Conservation (phyloP, 2,329 filamentous ascomycete genomes). For the Epichloe festucae region DNA sequence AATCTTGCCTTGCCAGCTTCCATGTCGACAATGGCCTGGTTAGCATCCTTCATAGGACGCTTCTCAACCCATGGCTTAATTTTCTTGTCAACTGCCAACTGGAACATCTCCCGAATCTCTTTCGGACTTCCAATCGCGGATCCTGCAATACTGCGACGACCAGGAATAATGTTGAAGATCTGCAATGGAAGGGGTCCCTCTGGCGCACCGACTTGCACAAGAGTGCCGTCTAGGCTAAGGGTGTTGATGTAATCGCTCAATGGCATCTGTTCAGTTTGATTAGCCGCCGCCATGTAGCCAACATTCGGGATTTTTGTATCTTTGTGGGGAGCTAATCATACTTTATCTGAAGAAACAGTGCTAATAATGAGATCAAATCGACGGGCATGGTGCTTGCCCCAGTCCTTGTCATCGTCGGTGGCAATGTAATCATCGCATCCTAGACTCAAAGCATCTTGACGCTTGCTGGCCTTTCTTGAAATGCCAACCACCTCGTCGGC, state of each 20-base stretch:
- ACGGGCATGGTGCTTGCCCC: constrained; percentile 37
- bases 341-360: constrained; percentile 33
- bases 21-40: constrained; percentile 43
- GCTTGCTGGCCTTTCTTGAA: constrained; percentile 39
- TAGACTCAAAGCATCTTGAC: constrained; percentile 40
- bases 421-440: constrained; percentile 40
- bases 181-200: constrained; percentile 9
- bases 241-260: constrained; percentile 46
- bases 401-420: constrained; percentile 36
- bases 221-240: constrained; percentile 43
- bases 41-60: constrained; percentile 41
- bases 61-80: constrained; percentile 44
- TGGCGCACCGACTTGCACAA: constrained; percentile 47
- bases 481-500: constrained; percentile 50
- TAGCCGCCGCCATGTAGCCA: neutral
- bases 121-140: constrained; percentile 32
- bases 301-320: neutral
- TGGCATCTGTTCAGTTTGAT: constrained; percentile 33
- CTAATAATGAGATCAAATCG: constrained; percentile 46
- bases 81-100: constrained; percentile 40
- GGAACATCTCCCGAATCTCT: constrained; percentile 48
- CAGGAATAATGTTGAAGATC: constrained; percentile 38
- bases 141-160: constrained; percentile 36
- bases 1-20: constrained; percentile 38
- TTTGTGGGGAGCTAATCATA: constrained; percentile 1